These are phyloP conservation scores for Reutealis trisperma DNA, from an alignment of 345 rosid genomes.

Conservation along the genomic window DNA sequence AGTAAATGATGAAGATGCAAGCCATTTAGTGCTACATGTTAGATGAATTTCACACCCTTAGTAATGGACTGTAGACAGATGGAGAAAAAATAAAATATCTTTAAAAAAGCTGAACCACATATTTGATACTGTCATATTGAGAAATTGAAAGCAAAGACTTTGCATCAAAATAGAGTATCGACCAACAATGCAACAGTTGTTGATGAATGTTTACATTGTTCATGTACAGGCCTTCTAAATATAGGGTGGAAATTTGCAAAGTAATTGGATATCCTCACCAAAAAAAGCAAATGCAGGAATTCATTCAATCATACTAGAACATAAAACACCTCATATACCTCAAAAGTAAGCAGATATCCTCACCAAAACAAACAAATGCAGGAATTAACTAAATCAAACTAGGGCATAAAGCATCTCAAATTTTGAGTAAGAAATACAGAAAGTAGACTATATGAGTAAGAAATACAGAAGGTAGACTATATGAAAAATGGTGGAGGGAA, in stretches of 20 bases:
- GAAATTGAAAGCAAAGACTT: background rate
- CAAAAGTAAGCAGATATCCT: too few relatives aligned
- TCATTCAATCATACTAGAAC: too few relatives aligned
- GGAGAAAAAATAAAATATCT: background rate
- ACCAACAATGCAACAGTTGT: background rate
- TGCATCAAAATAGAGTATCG: background rate
- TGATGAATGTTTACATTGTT: background rate
- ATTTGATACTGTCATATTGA: background rate
- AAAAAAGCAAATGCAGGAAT: too few relatives aligned
- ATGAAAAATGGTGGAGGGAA: background rate
- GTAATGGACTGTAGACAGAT: background rate
- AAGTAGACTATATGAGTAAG: background rate
- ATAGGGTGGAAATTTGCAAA: background rate
- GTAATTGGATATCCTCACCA: background rate
- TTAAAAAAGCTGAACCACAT: background rate
- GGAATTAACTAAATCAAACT: slow-evolving; percentile 5
- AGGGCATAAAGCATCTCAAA: background rate
- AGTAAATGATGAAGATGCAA: background rate
- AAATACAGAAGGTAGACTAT: background rate
- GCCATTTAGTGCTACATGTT: background rate
- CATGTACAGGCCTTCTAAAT: background rate
- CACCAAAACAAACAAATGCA: background rate
- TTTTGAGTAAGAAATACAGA: background rate
- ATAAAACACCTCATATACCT: too few relatives aligned
- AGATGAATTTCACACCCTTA: background rate